These are phyloP conservation scores for Stropharia rugosoannulata DNA, from an alignment of 768 basidiomycete genomes.

Conservation along the genomic window DNA sequence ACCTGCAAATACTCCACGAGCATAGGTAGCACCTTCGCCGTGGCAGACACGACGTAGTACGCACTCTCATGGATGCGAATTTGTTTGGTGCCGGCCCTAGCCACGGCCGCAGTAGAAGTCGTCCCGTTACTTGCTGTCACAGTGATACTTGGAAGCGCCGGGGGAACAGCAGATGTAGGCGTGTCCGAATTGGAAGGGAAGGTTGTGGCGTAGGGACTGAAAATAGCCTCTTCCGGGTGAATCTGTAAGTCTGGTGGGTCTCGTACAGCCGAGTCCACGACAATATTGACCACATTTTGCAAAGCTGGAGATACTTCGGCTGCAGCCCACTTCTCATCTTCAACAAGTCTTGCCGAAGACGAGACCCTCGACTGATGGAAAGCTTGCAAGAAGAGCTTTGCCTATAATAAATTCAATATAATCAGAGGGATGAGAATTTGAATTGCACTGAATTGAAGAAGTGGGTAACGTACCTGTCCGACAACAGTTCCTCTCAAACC, in stretches of 20 bases:
- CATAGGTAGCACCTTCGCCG: slow-evolving; percentile 67
- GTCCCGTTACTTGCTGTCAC: slow-evolving; percentile 3
- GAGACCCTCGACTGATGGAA: slow-evolving; percentile 85
- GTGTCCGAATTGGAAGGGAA: slow-evolving; percentile 13
- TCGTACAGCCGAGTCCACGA: slow-evolving; percentile 79
- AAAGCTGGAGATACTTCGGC: slow-evolving; percentile 65
- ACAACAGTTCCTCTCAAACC: slow-evolving; percentile 85
- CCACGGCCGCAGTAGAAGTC: neutral
- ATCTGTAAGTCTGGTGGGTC: slow-evolving; percentile 73
- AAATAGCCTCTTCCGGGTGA: slow-evolving; percentile 26
- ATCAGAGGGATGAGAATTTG: slow-evolving; percentile 9
- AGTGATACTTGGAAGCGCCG: slow-evolving; percentile 6
- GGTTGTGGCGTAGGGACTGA: slow-evolving; percentile 18
- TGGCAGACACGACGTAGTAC: slow-evolving; percentile 87
- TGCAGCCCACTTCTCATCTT: slow-evolving; percentile 94
- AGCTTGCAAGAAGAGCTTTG: slow-evolving; percentile 80
- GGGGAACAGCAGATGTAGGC: slow-evolving; percentile 13
- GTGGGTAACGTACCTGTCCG: slow-evolving; percentile 56
- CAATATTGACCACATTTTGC: slow-evolving; percentile 69
- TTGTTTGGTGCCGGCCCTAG: slow-evolving; percentile 46
- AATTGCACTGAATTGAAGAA: neutral
- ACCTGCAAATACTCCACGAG: slow-evolving; percentile 86
- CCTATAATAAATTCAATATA: slow-evolving; percentile 39
- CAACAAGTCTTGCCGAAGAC: slow-evolving; percentile 84
- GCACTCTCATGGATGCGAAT: slow-evolving; percentile 78